Evolutionary conservation across 164 flowering plant species (phyloP).

Genomic region (Sedum album): DNA sequence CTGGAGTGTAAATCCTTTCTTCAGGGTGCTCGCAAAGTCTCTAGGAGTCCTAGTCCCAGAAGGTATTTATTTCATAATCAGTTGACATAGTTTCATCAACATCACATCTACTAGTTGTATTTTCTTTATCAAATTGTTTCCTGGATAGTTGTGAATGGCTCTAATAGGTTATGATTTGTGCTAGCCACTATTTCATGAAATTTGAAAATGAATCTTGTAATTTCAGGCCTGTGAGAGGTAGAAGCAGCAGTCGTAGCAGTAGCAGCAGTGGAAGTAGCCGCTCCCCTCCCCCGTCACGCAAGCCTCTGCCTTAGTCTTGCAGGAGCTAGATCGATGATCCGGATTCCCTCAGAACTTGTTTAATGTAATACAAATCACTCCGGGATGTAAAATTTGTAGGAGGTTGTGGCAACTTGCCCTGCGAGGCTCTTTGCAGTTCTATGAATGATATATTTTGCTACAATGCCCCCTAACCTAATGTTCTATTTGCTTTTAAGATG

Average conservation of each 20-base stretch:
- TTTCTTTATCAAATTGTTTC: no score
- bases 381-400: background rate
- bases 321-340: background rate
- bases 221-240: conserved; percentile 47
- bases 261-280: conserved; percentile 51
- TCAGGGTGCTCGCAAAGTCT: conserved; percentile 57
- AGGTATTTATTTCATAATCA: conserved; percentile 33
- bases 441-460: no score
- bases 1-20: conserved; percentile 8
- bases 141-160: no score
- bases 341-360: background rate
- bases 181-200: no score
- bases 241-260: conserved; percentile 55
- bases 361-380: conserved; percentile 8
- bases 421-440: no score
- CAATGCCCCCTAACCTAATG: no score
- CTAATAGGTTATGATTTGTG: no score
- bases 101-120: no score
- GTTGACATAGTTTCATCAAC: background rate
- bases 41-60: conserved; percentile 81
- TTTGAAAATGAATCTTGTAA: background rate
- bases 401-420: background rate
- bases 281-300: conserved; percentile 33
- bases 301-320: conserved; percentile 3
- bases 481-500: no score